phyloP scores from a whole-genome alignment of 345 rosid species.

The Melaleuca quinquenervia region DNA sequence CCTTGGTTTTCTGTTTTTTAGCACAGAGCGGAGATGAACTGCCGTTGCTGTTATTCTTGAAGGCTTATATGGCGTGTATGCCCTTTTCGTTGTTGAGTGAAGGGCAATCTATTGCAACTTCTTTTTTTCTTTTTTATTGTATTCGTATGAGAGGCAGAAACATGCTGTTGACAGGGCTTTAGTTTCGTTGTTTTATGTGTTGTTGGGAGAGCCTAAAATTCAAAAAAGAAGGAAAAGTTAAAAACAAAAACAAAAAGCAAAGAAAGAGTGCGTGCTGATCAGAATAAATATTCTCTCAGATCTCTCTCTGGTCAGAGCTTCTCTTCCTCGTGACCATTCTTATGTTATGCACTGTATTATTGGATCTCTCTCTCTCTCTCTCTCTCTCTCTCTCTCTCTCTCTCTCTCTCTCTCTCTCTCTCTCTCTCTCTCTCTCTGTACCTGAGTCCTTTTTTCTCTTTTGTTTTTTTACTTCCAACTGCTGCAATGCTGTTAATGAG shows the following conservation, averaged over 20 bases:
- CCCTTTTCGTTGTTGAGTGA: background rate
- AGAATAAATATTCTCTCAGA: constrained; percentile 31
- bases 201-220: constrained; percentile 16
- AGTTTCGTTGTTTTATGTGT: constrained; percentile 39
- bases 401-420: background rate
- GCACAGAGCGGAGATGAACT: background rate
- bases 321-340: constrained; percentile 30
- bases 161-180: constrained; percentile 23
- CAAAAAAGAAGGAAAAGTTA: background rate
- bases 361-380: background rate
- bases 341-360: background rate
- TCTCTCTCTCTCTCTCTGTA: background rate
- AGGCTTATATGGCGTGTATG: background rate
- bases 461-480: background rate
- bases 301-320: constrained; percentile 1
- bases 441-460: background rate
- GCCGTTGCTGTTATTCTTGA: background rate
- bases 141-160: constrained; percentile 10
- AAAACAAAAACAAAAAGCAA: background rate
- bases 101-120: background rate
- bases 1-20: background rate
- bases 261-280: background rate
- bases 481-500: background rate
- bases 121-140: background rate
- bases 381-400: background rate